phyloP scores from a whole-genome alignment of 2,329 filamentous ascomycete genomes.

The Magnaporthiopsis incrustans region DNA sequence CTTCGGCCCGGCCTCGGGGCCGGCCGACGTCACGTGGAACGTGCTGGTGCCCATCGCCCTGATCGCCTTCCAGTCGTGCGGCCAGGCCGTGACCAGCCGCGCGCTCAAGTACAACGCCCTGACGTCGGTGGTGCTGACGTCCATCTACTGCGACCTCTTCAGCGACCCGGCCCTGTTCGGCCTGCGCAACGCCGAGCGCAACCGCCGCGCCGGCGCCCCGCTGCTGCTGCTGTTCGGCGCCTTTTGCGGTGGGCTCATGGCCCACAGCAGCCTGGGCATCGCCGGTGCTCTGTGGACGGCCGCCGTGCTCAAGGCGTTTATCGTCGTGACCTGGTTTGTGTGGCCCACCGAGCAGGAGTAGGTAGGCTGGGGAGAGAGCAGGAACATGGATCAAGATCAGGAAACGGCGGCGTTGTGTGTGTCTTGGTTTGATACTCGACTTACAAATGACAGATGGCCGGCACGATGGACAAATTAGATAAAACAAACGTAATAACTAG shows the following conservation, averaged over 20 bases:
- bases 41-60: conserved; percentile 60
- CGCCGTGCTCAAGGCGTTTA: conserved; percentile 44
- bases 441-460: no score
- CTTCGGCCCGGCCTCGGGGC: conserved; percentile 30
- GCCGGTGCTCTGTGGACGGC: conserved; percentile 53
- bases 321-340: conserved; percentile 49
- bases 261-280: conserved; percentile 38
- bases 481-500: not conserved
- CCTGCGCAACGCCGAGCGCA: conserved; percentile 38
- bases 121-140: conserved; percentile 73
- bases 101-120: conserved; percentile 62
- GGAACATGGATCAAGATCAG: no score
- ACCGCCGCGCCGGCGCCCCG: conserved; percentile 41
- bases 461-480: not conserved
- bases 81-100: conserved; percentile 67
- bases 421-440: no score
- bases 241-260: conserved; percentile 40
- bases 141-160: conserved; percentile 74
- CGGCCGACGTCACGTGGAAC: conserved; percentile 44
- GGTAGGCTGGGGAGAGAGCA: no score
- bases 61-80: conserved; percentile 64
- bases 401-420: not conserved
- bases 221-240: conserved; percentile 41
- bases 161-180: conserved; percentile 46
- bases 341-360: conserved; percentile 36